A percentile compares a stretch with the other conserved stretches of the same genome.
phyloP scores from a whole-genome alignment of 1,284 basidiomycete genomes.

The Coriolopsis trogii region DNA sequence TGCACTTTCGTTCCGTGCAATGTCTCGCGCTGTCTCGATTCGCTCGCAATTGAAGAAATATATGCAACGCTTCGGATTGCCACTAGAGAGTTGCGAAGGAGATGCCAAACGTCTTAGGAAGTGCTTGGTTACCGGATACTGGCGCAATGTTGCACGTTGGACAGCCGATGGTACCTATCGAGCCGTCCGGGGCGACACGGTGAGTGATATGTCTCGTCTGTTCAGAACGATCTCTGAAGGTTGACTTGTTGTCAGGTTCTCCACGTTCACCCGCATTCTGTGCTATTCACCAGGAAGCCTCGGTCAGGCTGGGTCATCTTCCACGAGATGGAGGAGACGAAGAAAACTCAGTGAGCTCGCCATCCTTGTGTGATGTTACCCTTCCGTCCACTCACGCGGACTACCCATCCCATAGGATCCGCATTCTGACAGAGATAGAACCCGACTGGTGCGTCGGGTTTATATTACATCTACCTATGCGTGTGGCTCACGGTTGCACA shows the following conservation, averaged over 20 bases:
- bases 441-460: slow-evolving; percentile 54
- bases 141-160: slow-evolving; percentile 92
- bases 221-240: neutral
- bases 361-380: neutral
- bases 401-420: slow-evolving; percentile 45
- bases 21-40: slow-evolving; percentile 92
- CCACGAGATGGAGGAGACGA: slow-evolving; percentile 95
- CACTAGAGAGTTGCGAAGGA: slow-evolving; percentile 81
- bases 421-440: slow-evolving; percentile 59
- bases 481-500: slow-evolving; percentile 20
- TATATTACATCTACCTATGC: neutral
- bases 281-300: slow-evolving; percentile 92
- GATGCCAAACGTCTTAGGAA: slow-evolving; percentile 78
- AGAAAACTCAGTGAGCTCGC: slow-evolving; percentile 76
- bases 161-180: slow-evolving; percentile 88
- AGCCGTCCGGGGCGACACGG: slow-evolving; percentile 81
- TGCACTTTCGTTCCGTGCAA: slow-evolving; percentile 88
- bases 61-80: slow-evolving; percentile 84
- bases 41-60: slow-evolving; percentile 92
- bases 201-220: slow-evolving; percentile 39
- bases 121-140: slow-evolving; percentile 92
- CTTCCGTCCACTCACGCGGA: neutral
- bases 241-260: slow-evolving; percentile 55
- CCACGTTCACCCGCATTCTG: slow-evolving; percentile 92
- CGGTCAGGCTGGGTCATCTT: slow-evolving; percentile 92